Percentiles rank a stretch among this genome's conserved stretches.
phyloP scores from a whole-genome alignment of 2,329 filamentous ascomycete genomes.

The Sarocladiaceae sp. region DNA sequence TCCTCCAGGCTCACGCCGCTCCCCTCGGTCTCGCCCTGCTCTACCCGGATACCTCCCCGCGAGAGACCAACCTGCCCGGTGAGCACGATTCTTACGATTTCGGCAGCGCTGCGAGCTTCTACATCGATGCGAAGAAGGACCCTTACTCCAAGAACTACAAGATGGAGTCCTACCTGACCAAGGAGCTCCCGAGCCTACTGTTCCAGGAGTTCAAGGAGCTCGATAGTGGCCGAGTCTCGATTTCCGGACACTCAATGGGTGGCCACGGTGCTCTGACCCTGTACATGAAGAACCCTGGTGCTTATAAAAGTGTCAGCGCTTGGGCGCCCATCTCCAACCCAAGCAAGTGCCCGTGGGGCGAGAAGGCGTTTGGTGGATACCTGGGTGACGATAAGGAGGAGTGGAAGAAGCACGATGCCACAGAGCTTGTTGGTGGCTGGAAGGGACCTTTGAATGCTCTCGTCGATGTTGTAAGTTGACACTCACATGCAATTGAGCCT shows the following conservation, averaged over 20 bases:
- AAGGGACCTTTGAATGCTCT: conserved; percentile 65
- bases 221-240: conserved; percentile 68
- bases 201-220: conserved; percentile 68
- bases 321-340: conserved; percentile 92
- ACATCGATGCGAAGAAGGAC: conserved; percentile 75
- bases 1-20: conserved; percentile 81
- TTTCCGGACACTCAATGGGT: conserved; percentile 95
- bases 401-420: conserved; percentile 90
- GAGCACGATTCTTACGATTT: conserved; percentile 92
- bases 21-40: conserved; percentile 84
- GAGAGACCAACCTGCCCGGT: conserved; percentile 74
- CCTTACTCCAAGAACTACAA: conserved; percentile 78
- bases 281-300: conserved; percentile 85
- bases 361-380: conserved; percentile 93
- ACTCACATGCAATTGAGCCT: neutral
- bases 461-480: conserved; percentile 72
- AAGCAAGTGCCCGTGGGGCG: conserved; percentile 80
- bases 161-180: conserved; percentile 92
- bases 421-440: conserved; percentile 78
- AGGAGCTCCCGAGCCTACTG: conserved; percentile 76
- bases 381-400: conserved; percentile 70
- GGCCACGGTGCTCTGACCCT: conserved; percentile 92
- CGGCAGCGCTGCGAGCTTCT: conserved; percentile 88
- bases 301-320: conserved; percentile 84
- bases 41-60: conserved; percentile 91